Evolutionary conservation across 768 basidiomycete genomes (phyloP).

Genomic region (Vishniacozyma victoriae): DNA sequence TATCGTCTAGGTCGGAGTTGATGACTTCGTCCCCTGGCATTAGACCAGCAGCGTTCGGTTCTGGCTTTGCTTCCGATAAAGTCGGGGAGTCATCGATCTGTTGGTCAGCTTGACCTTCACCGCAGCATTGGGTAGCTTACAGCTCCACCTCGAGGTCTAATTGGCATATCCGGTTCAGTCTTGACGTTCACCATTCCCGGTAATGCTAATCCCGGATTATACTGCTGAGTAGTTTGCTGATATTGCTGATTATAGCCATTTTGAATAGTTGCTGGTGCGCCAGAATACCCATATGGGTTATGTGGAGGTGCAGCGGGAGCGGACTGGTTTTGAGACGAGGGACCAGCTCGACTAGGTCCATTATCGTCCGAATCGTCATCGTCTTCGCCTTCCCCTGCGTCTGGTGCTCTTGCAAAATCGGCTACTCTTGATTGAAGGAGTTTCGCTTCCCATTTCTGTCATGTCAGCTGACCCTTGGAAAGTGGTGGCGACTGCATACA

Average conservation of each 20-base stretch:
- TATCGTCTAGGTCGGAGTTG: constrained; percentile 94
- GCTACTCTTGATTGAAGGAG: constrained; percentile 91
- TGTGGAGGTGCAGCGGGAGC: too few species aligned
- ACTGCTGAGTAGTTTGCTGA: too few species aligned
- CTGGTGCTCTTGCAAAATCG: constrained; percentile 66
- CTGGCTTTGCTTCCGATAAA: constrained; percentile 12
- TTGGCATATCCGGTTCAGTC: constrained; percentile 21
- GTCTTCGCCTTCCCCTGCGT: too few species aligned
- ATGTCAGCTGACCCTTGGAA: background rate
- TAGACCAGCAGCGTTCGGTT: constrained; percentile 47
- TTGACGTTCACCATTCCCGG: constrained; percentile 20
- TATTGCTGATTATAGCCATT: too few species aligned
- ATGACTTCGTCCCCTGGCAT: constrained; percentile 65
- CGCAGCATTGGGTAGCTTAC: constrained; percentile 7
- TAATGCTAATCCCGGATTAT: background rate
- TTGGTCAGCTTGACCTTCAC: background rate
- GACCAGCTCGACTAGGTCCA: too few species aligned
- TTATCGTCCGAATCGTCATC: too few species aligned
- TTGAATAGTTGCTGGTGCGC: too few species aligned
- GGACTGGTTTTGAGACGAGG: too few species aligned
- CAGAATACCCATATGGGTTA: too few species aligned
- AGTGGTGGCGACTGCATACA: constrained; percentile 48
- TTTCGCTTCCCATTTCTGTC: constrained; percentile 92
- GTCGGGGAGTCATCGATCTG: constrained; percentile 11
- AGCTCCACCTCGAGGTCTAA: constrained; percentile 32